Percentiles rank a stretch among this genome's conserved stretches.
Conservation (phyloP, 352 stramenopile genomes). For the Globisporangium canariense region DNA sequence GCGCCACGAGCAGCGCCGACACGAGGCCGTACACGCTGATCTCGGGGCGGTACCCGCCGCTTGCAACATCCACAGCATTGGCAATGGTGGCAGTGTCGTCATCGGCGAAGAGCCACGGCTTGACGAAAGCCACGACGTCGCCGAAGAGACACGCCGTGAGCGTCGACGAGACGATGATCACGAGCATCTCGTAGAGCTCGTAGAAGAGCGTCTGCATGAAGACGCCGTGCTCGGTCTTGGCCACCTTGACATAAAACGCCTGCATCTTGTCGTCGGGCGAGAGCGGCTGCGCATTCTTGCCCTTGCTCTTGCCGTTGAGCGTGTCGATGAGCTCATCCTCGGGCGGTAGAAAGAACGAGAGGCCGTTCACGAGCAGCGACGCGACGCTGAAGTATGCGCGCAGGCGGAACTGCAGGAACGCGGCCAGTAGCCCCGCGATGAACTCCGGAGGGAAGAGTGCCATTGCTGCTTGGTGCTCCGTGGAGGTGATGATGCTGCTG, state of each 20-base stretch:
- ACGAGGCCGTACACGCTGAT: conserved; percentile 64
- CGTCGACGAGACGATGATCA: conserved; percentile 61
- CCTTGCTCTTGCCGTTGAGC: conserved; percentile 45
- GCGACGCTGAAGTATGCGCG: conserved; percentile 56
- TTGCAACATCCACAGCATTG: conserved; percentile 1
- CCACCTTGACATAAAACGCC: conserved; percentile 66
- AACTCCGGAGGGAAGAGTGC: conserved; percentile 75
- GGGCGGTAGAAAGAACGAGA: conserved; percentile 76
- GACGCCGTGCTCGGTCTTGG: conserved; percentile 57
- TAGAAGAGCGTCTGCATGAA: conserved; percentile 79
- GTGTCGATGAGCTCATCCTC: conserved; percentile 66
- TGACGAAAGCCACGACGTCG: conserved; percentile 37
- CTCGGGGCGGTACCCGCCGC: conserved; percentile 25
- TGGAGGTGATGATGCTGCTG: too few relatives aligned
- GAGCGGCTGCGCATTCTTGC: conserved; percentile 33
- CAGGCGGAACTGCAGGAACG: conserved; percentile 70
- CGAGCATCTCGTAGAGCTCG: conserved; percentile 81
- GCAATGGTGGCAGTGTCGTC: conserved; percentile 5
- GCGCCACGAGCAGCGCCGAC: conserved; percentile 54
- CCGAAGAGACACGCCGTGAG: conserved; percentile 42
- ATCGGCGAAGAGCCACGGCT: conserved; percentile 20
- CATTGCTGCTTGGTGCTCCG: conserved; percentile 26
- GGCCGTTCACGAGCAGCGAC: conserved; percentile 48
- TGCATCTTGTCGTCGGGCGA: conserved; percentile 64
- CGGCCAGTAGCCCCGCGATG: conserved; percentile 60